phyloP scores from a whole-genome alignment of 106 monocot genomes.

The Hemerocallis citrina region DNA sequence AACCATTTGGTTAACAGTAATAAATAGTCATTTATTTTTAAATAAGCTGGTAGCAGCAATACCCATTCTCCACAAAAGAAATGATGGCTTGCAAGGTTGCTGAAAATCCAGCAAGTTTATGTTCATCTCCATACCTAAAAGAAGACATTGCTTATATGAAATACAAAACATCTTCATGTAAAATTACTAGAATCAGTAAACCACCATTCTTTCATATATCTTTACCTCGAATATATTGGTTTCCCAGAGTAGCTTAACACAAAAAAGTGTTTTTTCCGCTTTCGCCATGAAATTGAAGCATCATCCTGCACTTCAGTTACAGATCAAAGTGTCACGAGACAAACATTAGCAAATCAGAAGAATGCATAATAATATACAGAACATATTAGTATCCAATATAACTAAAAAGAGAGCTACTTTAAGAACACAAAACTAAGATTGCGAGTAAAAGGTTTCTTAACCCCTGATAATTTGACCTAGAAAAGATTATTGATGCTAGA shows the following conservation, averaged over 20 bases:
- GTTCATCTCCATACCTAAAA: conserved; percentile 95
- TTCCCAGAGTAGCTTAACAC: conserved; percentile 93
- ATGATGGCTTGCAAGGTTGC: conserved; percentile 98
- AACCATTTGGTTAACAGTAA: not conserved
- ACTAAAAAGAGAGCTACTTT: too few species aligned
- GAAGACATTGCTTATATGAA: not conserved
- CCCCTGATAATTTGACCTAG: too few species aligned
- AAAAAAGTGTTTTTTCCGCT: conserved; percentile 86
- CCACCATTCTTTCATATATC: not conserved
- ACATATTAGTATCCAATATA: too few species aligned
- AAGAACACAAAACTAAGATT: too few species aligned
- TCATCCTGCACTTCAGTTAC: conserved; percentile 72
- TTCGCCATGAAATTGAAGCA: conserved; percentile 82
- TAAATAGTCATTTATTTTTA: conserved; percentile 10
- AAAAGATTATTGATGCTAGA: too few species aligned
- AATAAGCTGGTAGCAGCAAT: conserved; percentile 16
- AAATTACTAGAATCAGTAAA: not conserved
- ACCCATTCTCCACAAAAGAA: conserved; percentile 98
- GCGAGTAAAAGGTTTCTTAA: too few species aligned
- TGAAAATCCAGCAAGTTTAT: conserved; percentile 95
- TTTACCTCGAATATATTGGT: conserved; percentile 89
- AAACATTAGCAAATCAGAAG: too few species aligned
- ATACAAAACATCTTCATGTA: not conserved
- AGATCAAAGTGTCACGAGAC: conserved; percentile 2
- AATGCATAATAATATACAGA: too few species aligned